A percentile compares a stretch with the other conserved stretches of the same genome.
Conservation (phyloP, 2,329 filamentous ascomycete genomes). For the Aspergillus sp. region DNA sequence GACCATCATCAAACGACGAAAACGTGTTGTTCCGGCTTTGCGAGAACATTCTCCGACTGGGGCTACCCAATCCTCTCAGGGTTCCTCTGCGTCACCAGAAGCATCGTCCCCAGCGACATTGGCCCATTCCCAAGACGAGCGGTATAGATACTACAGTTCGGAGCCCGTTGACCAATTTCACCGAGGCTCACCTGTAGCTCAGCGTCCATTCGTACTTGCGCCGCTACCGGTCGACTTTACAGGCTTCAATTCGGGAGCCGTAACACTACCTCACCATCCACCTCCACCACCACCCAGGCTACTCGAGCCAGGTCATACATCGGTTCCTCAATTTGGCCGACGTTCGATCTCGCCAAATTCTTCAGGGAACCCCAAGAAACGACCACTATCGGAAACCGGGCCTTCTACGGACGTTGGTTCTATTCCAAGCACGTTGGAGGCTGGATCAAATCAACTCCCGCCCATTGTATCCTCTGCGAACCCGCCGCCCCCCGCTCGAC, state of each 20-base stretch:
- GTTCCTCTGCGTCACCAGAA: conserved; percentile 45
- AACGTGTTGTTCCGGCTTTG: conserved; percentile 84
- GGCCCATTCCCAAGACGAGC: conserved; percentile 30
- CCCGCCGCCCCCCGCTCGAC: conserved; percentile 53
- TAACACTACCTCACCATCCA: conserved; percentile 33
- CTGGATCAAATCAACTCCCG: conserved; percentile 38
- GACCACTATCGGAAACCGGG: conserved; percentile 35
- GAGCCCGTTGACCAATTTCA: conserved; percentile 28
- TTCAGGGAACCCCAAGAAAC: conserved; percentile 35
- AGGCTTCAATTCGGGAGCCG: conserved; percentile 38
- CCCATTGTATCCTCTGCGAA: conserved; percentile 39
- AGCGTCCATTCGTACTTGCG: conserved; percentile 33
- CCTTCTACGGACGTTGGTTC: conserved; percentile 26
- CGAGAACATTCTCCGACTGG: conserved; percentile 47
- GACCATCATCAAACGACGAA: conserved; percentile 90
- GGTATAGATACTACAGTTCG: conserved; percentile 34
- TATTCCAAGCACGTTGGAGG: conserved; percentile 31
- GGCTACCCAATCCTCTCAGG: conserved; percentile 41
- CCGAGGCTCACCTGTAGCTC: conserved; percentile 44
- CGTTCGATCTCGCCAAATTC: conserved; percentile 34
- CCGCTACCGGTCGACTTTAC: conserved; percentile 54
- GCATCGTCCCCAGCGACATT: conserved; percentile 35
- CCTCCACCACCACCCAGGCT: conserved; percentile 30
- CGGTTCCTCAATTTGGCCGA: conserved; percentile 29
- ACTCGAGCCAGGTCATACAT: conserved; percentile 30